These are phyloP conservation scores for Eudorina sp. DNA, from an alignment of 139 green algal species.

Conservation along the genomic window DNA sequence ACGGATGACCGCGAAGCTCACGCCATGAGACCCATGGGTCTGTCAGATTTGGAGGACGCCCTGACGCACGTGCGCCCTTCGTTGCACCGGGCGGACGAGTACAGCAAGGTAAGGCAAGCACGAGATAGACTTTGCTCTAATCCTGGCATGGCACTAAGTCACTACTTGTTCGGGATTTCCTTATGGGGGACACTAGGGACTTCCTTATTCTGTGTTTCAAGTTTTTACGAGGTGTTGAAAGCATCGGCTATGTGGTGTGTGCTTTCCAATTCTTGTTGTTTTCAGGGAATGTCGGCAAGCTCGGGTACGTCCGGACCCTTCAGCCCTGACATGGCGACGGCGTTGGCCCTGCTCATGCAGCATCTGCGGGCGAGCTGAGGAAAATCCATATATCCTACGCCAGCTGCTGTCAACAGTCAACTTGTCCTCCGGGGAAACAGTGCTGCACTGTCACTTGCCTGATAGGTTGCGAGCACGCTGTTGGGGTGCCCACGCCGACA, in stretches of 20 bases:
- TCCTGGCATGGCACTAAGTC: neutral
- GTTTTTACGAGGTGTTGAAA: too few relatives aligned
- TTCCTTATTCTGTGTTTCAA: neutral
- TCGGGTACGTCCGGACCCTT: too few relatives aligned
- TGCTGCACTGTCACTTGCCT: too few relatives aligned
- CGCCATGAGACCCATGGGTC: neutral
- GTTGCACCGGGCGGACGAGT: slow-evolving; percentile 57
- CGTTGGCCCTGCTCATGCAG: neutral
- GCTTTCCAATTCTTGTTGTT: too few relatives aligned
- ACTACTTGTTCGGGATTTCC: neutral
- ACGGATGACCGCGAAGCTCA: neutral
- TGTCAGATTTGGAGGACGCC: slow-evolving; percentile 57
- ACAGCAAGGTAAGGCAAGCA: slow-evolving; percentile 45
- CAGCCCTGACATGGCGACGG: neutral
- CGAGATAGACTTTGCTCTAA: neutral
- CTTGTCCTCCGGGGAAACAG: too few relatives aligned
- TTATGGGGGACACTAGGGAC: neutral
- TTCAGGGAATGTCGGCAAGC: too few relatives aligned
- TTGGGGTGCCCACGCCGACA: too few relatives aligned
- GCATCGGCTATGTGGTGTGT: too few relatives aligned
- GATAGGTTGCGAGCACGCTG: too few relatives aligned
- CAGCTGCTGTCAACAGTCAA: neutral
- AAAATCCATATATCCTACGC: neutral
- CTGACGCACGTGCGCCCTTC: slow-evolving; percentile 52
- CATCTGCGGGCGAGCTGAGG: neutral